Percentiles rank a stretch among this genome's conserved stretches.
Evolutionary conservation across 1,284 basidiomycete genomes (phyloP).

Genomic region (Malassezia obtusa): DNA sequence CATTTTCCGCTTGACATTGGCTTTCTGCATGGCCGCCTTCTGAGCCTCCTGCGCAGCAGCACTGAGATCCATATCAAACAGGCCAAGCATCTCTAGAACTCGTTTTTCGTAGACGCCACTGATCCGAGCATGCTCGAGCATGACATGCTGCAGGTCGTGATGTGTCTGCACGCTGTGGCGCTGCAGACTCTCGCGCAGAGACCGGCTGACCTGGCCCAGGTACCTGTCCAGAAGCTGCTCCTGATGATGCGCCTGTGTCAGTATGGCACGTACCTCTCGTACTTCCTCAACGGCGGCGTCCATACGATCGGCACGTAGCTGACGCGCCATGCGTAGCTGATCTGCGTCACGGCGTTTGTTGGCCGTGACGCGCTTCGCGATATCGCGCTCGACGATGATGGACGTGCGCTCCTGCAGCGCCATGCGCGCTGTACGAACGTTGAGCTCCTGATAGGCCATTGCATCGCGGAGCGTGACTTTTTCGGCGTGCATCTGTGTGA

Average conservation of each 20-base stretch:
- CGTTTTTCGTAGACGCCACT: neutral
- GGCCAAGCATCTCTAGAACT: conserved; percentile 5
- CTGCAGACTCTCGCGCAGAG: conserved; percentile 29
- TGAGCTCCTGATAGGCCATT: conserved; percentile 36
- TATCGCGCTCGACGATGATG: conserved; percentile 37
- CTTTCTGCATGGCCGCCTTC: neutral
- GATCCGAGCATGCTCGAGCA: conserved; percentile 27
- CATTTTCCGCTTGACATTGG: conserved; percentile 2
- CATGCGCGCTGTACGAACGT: conserved; percentile 34
- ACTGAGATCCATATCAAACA: conserved; percentile 1
- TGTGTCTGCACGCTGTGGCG: conserved; percentile 35
- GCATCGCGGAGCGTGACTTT: conserved; percentile 27
- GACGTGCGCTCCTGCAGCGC: conserved; percentile 37
- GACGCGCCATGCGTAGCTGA: conserved; percentile 24
- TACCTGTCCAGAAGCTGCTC: conserved; percentile 24
- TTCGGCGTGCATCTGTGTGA: conserved; percentile 1
- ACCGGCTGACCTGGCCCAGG: conserved; percentile 22
- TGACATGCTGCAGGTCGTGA: conserved; percentile 30
- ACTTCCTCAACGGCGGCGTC: conserved; percentile 35
- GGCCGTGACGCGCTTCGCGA: conserved; percentile 27
- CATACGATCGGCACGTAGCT: conserved; percentile 25
- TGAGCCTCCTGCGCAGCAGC: conserved; percentile 5
- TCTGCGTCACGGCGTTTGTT: conserved; percentile 34
- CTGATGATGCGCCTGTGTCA: conserved; percentile 23
- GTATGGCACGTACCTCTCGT: conserved; percentile 17